Evolutionary conservation across 257 asterid genomes (phyloP).

Genomic region (Solanum sejunctum): DNA sequence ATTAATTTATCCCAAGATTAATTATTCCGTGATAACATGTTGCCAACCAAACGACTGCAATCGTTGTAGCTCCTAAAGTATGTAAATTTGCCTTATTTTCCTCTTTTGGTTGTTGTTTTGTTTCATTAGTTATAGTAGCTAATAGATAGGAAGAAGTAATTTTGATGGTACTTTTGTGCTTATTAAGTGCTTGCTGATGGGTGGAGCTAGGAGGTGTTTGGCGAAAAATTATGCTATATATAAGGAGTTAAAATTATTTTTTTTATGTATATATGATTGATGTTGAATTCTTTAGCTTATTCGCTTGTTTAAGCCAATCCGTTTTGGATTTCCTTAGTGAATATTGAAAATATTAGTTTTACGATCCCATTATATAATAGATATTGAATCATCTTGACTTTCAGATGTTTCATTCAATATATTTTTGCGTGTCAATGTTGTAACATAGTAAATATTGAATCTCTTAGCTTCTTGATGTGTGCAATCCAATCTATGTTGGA

Average conservation of each 20-base stretch:
- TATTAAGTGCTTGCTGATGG: neutral
- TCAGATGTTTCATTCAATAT: no score
- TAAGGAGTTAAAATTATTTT: neutral
- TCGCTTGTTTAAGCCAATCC: no score
- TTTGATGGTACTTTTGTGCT: neutral
- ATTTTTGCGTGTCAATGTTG: no score
- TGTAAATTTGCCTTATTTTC: neutral
- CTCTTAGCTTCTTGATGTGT: neutral
- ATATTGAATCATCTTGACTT: no score
- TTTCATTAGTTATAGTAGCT: neutral
- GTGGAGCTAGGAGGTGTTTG: neutral
- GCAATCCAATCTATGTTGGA: neutral
- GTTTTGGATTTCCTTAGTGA: no score
- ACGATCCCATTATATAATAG: no score
- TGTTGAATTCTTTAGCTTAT: no score
- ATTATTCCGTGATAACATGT: no score
- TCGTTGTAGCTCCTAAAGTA: constrained; percentile 84
- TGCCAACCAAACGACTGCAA: constrained; percentile 18
- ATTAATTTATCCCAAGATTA: no score
- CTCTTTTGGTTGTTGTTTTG: neutral
- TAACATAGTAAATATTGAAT: neutral
- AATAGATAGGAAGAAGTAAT: neutral
- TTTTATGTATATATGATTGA: neutral
- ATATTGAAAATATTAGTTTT: no score
- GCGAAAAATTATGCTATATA: neutral